Percentiles rank a stretch among this genome's conserved stretches.
phyloP scores from a whole-genome alignment of 352 stramenopile species.

The Phytophthora nicotianae region DNA sequence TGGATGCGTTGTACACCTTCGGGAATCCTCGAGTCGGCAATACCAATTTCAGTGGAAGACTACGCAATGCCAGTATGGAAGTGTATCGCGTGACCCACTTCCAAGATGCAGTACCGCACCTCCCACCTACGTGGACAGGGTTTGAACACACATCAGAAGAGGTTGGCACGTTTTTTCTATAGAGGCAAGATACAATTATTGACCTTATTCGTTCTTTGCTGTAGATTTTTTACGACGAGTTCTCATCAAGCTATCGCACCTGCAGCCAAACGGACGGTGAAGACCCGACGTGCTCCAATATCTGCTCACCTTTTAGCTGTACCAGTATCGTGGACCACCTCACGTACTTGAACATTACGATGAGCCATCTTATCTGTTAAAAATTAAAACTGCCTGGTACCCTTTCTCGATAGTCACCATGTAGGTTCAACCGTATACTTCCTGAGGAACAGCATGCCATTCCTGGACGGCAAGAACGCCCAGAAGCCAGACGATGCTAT shows the following conservation, averaged over 20 bases:
- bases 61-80: conserved; percentile 62
- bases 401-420: conserved; percentile 17
- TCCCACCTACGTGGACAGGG: conserved; percentile 77
- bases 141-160: conserved; percentile 79
- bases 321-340: conserved; percentile 87
- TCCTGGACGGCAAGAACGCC: conserved; percentile 18
- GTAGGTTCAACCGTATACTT: conserved; percentile 16
- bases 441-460: conserved; percentile 24
- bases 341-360: conserved; percentile 88
- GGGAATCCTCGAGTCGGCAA: conserved; percentile 82
- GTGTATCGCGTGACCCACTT: conserved; percentile 81
- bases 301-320: conserved; percentile 76
- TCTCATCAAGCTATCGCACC: conserved; percentile 61
- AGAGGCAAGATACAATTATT: too few relatives aligned
- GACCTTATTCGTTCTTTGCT: conserved; percentile 11
- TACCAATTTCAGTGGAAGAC: conserved; percentile 54
- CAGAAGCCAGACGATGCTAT: conserved; percentile 20
- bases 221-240: conserved; percentile 86
- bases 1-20: conserved; percentile 72
- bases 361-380: conserved; percentile 88
- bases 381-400: conserved; percentile 19
- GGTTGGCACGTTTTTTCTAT: conserved; percentile 28
- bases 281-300: conserved; percentile 69
- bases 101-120: conserved; percentile 75
- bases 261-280: conserved; percentile 68